A percentile compares a stretch with the other conserved stretches of the same genome.
These are phyloP conservation scores for Nelumbo lutea DNA, from an alignment of 164 flowering plant species.

Conservation along the genomic window DNA sequence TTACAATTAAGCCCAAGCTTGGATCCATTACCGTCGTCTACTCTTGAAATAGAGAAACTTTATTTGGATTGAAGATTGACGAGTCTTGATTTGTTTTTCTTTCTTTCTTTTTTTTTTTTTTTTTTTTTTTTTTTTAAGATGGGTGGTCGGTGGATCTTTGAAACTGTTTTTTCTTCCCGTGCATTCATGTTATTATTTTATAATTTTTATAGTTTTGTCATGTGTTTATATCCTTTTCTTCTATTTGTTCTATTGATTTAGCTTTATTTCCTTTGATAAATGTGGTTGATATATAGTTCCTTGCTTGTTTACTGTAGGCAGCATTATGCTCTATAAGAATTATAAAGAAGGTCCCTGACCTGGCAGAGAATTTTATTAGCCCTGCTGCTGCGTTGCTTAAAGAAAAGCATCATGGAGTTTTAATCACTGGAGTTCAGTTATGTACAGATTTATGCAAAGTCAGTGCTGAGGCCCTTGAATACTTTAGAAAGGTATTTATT, in stretches of 20 bases:
- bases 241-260: too few relatives aligned
- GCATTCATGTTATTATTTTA: too few relatives aligned
- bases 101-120: too few relatives aligned
- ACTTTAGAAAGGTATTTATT: slow-evolving; percentile 71
- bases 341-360: slow-evolving; percentile 90
- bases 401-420: slow-evolving; percentile 97
- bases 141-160: neutral
- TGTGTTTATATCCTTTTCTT: too few relatives aligned
- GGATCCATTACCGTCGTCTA: neutral
- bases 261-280: neutral
- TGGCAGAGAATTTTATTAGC: slow-evolving; percentile 89
- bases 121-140: too few relatives aligned
- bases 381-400: slow-evolving; percentile 81
- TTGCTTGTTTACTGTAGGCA: slow-evolving; percentile 46
- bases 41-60: neutral
- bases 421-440: slow-evolving; percentile 89
- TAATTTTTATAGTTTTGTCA: too few relatives aligned
- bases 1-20: neutral
- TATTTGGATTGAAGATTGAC: neutral
- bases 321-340: slow-evolving; percentile 94
- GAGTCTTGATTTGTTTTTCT: neutral
- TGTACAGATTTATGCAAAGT: slow-evolving; percentile 88
- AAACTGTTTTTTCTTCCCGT: neutral
- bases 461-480: slow-evolving; percentile 86
- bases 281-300: neutral